Conservation (phyloP, 2,329 filamentous ascomycete genomes). For the Pseudogymnoascus sp. region DNA sequence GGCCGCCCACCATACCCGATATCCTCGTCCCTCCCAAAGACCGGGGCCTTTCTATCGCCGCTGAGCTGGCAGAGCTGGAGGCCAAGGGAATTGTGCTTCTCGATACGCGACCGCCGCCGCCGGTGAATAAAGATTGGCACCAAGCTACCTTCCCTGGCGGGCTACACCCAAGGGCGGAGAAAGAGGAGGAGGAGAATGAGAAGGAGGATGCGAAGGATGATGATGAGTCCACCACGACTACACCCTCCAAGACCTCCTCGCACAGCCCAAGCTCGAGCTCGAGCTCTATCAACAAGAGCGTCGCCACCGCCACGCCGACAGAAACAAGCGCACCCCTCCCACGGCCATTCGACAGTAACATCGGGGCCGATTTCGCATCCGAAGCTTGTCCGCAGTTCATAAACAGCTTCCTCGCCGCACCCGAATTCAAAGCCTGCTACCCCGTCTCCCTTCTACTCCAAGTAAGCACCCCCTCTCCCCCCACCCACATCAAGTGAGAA, state of each 20-base stretch:
- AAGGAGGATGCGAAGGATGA: neutral
- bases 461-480: slow-evolving; percentile 38
- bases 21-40: neutral
- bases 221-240: neutral
- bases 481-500: neutral
- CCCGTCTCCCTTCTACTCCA: slow-evolving; percentile 78
- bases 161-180: neutral
- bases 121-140: neutral
- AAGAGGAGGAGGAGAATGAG: neutral
- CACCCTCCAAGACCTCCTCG: slow-evolving; percentile 13
- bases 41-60: neutral
- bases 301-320: slow-evolving; percentile 18
- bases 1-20: neutral
- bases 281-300: neutral
- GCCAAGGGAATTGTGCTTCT: neutral
- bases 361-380: slow-evolving; percentile 54
- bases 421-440: slow-evolving; percentile 49
- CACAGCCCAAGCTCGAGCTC: slow-evolving; percentile 22
- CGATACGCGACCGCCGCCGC: neutral
- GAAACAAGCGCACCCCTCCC: slow-evolving; percentile 41
- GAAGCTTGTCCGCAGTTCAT: slow-evolving; percentile 25
- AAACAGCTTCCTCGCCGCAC: slow-evolving; percentile 22
- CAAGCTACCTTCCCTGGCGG: neutral
- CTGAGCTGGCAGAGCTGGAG: neutral
- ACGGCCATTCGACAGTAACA: slow-evolving; percentile 57